Conservation (phyloP, 1,284 basidiomycete genomes). For the Melampsora larici-populina region DNA sequence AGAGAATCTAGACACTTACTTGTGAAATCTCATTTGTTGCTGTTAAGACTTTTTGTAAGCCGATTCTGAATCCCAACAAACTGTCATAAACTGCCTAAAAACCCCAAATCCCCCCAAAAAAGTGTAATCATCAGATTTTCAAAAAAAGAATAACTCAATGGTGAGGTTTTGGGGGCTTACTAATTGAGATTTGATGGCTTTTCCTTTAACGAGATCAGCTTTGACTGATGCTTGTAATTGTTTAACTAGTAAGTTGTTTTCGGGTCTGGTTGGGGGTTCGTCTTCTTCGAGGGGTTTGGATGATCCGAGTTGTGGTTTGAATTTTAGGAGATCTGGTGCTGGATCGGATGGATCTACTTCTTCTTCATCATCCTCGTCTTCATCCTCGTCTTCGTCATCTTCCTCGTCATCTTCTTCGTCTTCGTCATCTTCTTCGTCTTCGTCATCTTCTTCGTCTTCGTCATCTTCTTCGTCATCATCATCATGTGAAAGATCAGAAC, state of each 20-base stretch:
- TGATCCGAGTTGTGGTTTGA: conserved; percentile 37
- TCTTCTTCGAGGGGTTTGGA: not conserved
- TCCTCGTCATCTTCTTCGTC: too few relatives aligned
- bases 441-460: too few relatives aligned
- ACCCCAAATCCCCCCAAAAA: not conserved
- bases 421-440: too few relatives aligned
- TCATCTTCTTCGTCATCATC: conserved; percentile 15
- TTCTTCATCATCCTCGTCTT: not conserved
- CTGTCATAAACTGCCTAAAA: conserved; percentile 73
- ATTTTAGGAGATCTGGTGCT: not conserved
- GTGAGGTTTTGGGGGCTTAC: conserved; percentile 58
- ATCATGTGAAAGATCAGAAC: too few relatives aligned
- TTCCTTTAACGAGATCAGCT: conserved; percentile 66
- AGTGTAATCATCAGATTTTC: conserved; percentile 1
- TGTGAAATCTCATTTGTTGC: conserved; percentile 59
- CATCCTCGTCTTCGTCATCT: too few relatives aligned
- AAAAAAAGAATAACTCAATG: too few relatives aligned
- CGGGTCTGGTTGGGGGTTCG: conserved; percentile 52
- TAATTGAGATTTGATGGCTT: conserved; percentile 74
- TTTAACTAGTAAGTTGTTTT: conserved; percentile 61
- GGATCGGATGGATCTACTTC: not conserved
- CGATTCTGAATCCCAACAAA: conserved; percentile 79
- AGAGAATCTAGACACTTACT: not conserved
- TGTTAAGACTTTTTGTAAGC: conserved; percentile 72
- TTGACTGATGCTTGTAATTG: conserved; percentile 63